Evolutionary conservation across 1,139 yeast species (phyloP).

Genomic region (Hemisphaericaspora subhashii): DNA sequence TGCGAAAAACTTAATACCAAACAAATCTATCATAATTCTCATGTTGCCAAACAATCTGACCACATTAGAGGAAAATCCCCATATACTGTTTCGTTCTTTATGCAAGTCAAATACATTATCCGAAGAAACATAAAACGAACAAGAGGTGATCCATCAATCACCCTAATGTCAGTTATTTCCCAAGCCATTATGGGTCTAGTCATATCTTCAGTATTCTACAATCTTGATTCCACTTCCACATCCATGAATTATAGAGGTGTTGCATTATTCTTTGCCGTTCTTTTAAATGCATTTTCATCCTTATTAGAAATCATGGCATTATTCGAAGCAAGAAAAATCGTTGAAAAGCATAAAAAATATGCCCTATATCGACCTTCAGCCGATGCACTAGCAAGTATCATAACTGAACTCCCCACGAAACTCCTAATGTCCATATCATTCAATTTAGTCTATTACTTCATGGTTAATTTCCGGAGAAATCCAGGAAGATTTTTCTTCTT

Average conservation of each 20-base stretch:
- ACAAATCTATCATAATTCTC: conserved; percentile 48
- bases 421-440: conserved; percentile 44
- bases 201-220: conserved; percentile 66
- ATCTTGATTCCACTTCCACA: conserved; percentile 43
- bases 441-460: conserved; percentile 53
- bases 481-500: conserved; percentile 64
- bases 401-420: conserved; percentile 61
- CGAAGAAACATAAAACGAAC: conserved; percentile 64
- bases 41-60: conserved; percentile 58
- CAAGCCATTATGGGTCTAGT: conserved; percentile 74
- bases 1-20: conserved; percentile 19
- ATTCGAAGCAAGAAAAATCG: conserved; percentile 57
- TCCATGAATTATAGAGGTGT: conserved; percentile 62
- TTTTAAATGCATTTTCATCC: conserved; percentile 58
- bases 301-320: conserved; percentile 57
- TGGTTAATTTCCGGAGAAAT: conserved; percentile 53
- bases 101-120: conserved; percentile 65
- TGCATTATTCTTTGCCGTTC: conserved; percentile 54
- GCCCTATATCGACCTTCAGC: conserved; percentile 68
- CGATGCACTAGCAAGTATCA: conserved; percentile 60
- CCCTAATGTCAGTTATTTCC: conserved; percentile 58
- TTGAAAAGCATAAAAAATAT: conserved; percentile 61
- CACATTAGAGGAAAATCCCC: conserved; percentile 56
- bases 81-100: conserved; percentile 60
- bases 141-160: conserved; percentile 65